Evolutionary conservation across 805 yeast species (phyloP).

Genomic region (Scheffersomyces ergatensis): DNA sequence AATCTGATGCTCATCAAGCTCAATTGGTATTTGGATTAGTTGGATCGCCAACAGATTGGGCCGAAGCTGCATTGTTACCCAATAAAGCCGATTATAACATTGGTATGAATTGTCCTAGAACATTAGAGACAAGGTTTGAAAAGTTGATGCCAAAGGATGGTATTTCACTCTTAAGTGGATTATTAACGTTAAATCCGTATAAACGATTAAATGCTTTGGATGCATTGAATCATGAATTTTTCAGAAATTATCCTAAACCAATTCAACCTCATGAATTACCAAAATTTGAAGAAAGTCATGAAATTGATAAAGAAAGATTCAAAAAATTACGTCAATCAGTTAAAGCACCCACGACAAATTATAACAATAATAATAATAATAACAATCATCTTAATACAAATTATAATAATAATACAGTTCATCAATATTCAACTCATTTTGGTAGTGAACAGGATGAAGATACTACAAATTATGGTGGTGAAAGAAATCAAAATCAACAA

Average conservation of each 20-base stretch:
- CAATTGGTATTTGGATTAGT: conserved; percentile 73
- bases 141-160: conserved; percentile 44
- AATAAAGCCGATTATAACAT: conserved; percentile 44
- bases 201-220: conserved; percentile 75
- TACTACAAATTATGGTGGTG: too few relatives aligned
- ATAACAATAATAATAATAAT: neutral
- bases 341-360: neutral
- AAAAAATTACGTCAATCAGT: conserved; percentile 36
- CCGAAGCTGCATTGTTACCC: conserved; percentile 58
- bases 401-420: too few relatives aligned
- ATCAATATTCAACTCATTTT: too few relatives aligned
- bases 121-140: conserved; percentile 49
- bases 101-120: conserved; percentile 45
- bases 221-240: conserved; percentile 71
- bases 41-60: conserved; percentile 78
- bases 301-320: conserved; percentile 68
- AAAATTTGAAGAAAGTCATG: conserved; percentile 83
- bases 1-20: conserved; percentile 85
- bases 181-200: conserved; percentile 69
- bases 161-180: conserved; percentile 53
- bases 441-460: too few relatives aligned
- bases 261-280: conserved; percentile 53
- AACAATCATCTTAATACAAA: too few relatives aligned
- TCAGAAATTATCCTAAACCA: conserved; percentile 66
- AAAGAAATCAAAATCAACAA: too few relatives aligned